Evolutionary conservation across 2,329 filamentous ascomycete genomes (phyloP), one percentile per base, ranked within the genome.

Genomic region (Xylaria sp.): DNA sequence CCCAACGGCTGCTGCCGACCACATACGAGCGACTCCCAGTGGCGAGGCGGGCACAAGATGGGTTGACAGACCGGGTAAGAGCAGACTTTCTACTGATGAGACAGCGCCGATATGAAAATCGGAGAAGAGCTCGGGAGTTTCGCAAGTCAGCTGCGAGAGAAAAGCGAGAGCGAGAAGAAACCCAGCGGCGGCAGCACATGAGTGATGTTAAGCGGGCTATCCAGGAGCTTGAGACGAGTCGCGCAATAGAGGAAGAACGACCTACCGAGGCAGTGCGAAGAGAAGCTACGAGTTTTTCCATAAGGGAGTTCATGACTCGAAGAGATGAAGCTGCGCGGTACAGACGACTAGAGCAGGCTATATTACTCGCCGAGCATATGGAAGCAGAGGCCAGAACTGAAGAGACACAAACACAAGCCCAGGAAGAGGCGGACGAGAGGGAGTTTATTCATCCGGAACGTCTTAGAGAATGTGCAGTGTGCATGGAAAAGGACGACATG

Each of bases 401-500:
- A 65, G 54, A 65, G 31, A 34, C 44, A 39, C n/a, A 18, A 52
- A 51, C 58, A 58, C 54, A 31, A 44, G 54, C 62, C 44, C 41
- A 20, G 31, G 31, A 25, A 34, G 62, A 65, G 54, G 54, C 62
- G 10, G 62, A 58, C 51, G 54, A 51, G 46, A 51, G 54, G 58
- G 62, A 58, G 31, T 44, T 54, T 20, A 44, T 52, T 31, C 62
- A 54, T 58, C 62, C 34, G 54, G 54, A 44, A 52, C 52, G 46
- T 34, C 34, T 58, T 25, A 67, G 59, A 58, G 52, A 63, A 67
- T 67, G 65, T 48, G 52, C 37, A 63, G 59, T 63, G 46, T 67
- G 65, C 37, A 67, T 63, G 52, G 65, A 59, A 63, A 52, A 46
- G 46, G 25, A 63, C 15, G 52, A 67, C 58, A 58, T 67, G 59